Evolutionary conservation across 306 rosid genomes (phyloP), one percentile per base, ranked within the genome.

Genomic region (Geum urbanum): DNA sequence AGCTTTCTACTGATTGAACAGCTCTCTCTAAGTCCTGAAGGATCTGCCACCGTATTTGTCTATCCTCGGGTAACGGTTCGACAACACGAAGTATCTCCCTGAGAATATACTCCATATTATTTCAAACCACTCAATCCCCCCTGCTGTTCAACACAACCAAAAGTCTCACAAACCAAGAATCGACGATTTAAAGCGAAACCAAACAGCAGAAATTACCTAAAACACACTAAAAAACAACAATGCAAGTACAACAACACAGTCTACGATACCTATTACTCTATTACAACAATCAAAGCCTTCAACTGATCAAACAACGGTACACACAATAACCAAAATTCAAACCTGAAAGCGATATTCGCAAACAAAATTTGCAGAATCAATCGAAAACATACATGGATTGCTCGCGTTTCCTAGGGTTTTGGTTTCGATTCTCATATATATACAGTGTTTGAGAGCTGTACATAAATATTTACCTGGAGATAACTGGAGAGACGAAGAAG

Each of bases 11-110:
- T 22, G 96, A 79, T 71, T 70, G 67, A 59, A 82, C 86, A 67
- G 78, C 68, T 73, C 41, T 57, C 56, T 57, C 79, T 50, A 94
- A 45, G 72, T 83, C 89, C 7, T 63, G 63, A 67, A 88, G 75
- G n/a, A 91, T 75, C 64, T 65, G 79, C 62, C 71, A 66, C 18
- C 99, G 86, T 40, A 59, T 49, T 18, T 5, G 68, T 92, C 91
- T 66, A 77, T 94, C 97, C 64, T 61, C 79, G 12, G 65, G 80
- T 46, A 16, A 44, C 51, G 97, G 97, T 62, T 81, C 72, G 70
- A 83, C 56, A 72, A 50, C 90, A 39, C 0, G 70, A 66, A 88
- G 85, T 72, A 94, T 78, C 58, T 86, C 87, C 60, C 50, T 75
- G 45, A 87, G 54, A 72, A 76, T 77, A 66, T 8, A 64, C 67